Evolutionary conservation across 2,329 filamentous ascomycete species (phyloP).

Genomic region (Scopulariopsis brevicaulis): DNA sequence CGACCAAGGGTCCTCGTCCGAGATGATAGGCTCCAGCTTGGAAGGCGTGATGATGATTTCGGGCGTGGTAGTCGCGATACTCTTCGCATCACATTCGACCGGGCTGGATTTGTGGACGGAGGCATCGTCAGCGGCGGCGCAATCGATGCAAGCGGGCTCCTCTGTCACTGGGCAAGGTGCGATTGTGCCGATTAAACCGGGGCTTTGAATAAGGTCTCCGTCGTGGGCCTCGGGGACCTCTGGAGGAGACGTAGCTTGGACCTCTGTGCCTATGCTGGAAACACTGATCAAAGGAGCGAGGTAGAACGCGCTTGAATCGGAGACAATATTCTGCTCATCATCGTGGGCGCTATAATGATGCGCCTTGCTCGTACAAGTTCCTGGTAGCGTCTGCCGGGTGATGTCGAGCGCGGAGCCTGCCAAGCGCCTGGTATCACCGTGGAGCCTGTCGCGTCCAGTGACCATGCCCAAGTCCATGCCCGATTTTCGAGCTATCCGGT

Average conservation of each 20-base stretch:
- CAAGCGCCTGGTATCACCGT: neutral
- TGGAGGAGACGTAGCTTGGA: neutral
- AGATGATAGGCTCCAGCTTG: neutral
- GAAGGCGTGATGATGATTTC: neutral
- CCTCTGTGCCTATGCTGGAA: neutral
- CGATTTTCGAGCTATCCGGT: neutral
- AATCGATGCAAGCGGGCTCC: neutral
- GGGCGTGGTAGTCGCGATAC: neutral
- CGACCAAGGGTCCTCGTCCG: neutral
- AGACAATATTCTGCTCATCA: neutral
- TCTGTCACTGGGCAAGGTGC: neutral
- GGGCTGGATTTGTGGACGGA: neutral
- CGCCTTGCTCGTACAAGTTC: neutral
- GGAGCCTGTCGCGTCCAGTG: neutral
- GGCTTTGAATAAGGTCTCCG: neutral
- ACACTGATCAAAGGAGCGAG: neutral
- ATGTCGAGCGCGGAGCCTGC: neutral
- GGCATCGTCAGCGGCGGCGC: neutral
- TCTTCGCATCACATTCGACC: neutral
- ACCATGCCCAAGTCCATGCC: neutral
- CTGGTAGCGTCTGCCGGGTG: neutral
- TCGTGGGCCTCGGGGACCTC: neutral
- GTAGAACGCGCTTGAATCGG: neutral
- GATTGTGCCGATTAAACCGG: neutral
- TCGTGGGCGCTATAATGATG: neutral